phyloP scores from a whole-genome alignment of 75 land plant species.

The Picea sitchensis region DNA sequence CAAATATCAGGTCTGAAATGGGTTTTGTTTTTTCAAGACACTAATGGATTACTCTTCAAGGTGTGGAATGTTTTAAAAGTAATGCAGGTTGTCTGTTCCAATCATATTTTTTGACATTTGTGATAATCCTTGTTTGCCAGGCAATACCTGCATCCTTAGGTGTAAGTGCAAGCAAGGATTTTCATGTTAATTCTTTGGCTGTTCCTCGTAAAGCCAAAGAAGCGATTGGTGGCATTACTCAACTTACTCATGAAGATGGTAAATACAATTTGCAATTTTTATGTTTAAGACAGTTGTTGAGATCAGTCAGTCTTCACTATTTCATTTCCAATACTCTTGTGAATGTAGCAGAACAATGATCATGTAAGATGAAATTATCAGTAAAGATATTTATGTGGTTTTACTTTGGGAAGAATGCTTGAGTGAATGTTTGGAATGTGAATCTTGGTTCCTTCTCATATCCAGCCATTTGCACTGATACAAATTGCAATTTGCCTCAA shows the following conservation, averaged over 20 bases:
- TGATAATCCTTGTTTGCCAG: slow-evolving; percentile 20
- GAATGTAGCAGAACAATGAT: neutral
- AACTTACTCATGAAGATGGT: slow-evolving; percentile 91
- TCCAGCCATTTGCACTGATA: neutral
- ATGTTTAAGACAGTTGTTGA: neutral
- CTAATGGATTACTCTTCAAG: slow-evolving; percentile 95
- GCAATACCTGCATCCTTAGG: slow-evolving; percentile 94
- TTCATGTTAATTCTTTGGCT: slow-evolving; percentile 93
- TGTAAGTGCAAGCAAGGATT: slow-evolving; percentile 70
- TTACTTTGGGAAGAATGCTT: neutral
- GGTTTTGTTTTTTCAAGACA: slow-evolving; percentile 97
- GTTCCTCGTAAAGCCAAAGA: slow-evolving; percentile 99
- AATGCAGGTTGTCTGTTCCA: neutral
- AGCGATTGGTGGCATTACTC: slow-evolving; percentile 96
- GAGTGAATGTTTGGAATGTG: neutral
- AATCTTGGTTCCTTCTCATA: neutral
- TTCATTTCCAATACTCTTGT: neutral
- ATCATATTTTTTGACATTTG: neutral
- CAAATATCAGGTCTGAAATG: slow-evolving; percentile 62
- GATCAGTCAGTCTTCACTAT: neutral
- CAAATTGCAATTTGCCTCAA: too few relatives aligned
- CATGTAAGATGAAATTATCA: neutral
- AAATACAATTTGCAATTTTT: slow-evolving; percentile 2
- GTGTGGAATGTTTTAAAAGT: slow-evolving; percentile 23
- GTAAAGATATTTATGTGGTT: neutral